Percentiles rank a stretch among this genome's conserved stretches.
phyloP scores from a whole-genome alignment of 345 rosid genomes.

The Gynandropsis gynandra region DNA sequence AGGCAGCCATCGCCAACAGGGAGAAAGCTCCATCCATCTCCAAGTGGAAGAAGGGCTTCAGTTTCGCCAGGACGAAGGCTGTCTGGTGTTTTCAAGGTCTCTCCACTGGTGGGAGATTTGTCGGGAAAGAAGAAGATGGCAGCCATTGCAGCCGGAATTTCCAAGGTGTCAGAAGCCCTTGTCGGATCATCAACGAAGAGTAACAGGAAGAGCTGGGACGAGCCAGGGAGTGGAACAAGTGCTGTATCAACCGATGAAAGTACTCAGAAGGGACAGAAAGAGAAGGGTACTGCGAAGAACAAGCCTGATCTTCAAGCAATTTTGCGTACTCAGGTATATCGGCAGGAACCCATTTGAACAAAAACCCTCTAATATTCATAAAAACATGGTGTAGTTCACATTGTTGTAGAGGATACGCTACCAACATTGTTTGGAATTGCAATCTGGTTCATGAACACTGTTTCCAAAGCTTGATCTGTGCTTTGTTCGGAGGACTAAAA shows the following conservation, averaged over 20 bases:
- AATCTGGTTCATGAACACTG: not conserved
- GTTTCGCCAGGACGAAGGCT: constrained; percentile 80
- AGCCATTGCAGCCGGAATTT: constrained; percentile 51
- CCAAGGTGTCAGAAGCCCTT: constrained; percentile 60
- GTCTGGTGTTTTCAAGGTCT: constrained; percentile 60
- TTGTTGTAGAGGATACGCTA: not conserved
- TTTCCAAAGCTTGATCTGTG: no score
- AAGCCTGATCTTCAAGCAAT: constrained; percentile 60
- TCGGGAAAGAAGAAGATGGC: constrained; percentile 77
- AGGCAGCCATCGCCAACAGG: constrained; percentile 81
- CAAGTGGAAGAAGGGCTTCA: constrained; percentile 58
- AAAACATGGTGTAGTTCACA: not conserved
- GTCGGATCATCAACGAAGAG: constrained; percentile 43
- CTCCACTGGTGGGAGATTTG: constrained; percentile 64
- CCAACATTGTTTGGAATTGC: no score
- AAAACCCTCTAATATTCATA: not conserved
- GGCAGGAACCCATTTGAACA: not conserved
- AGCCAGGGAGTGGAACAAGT: constrained; percentile 19
- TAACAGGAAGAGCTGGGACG: constrained; percentile 64
- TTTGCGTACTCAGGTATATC: constrained; percentile 76
- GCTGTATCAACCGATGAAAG: constrained; percentile 13
- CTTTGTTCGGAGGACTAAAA: no score
- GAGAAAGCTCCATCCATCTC: constrained; percentile 62
- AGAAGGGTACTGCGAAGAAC: constrained; percentile 37
- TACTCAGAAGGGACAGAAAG: constrained; percentile 41